phyloP scores from a whole-genome alignment of 176 grass and related monocot genomes.

The Leersia perrieri region DNA sequence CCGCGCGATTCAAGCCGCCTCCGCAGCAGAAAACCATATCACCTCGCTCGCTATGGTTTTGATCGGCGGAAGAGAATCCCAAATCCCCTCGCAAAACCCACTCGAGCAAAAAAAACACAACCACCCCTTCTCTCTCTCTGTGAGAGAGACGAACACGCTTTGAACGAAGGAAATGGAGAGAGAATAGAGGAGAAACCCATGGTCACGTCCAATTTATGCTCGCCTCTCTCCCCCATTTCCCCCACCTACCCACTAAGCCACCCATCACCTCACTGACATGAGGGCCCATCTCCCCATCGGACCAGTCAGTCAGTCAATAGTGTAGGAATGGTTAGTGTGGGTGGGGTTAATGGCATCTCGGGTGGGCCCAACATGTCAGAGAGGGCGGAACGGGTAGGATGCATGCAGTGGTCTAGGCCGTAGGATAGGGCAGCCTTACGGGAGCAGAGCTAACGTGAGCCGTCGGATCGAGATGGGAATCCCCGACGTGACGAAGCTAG shows the following conservation, averaged over 20 bases:
- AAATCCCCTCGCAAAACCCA: conserved; percentile 12
- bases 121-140: neutral
- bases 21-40: neutral
- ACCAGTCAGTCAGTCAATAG: neutral
- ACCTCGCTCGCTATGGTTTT: conserved; percentile 7
- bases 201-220: conserved; percentile 26
- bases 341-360: neutral
- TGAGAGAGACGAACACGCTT: neutral
- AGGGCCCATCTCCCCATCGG: too few relatives aligned
- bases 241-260: neutral
- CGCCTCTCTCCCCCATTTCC: neutral
- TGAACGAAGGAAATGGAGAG: neutral
- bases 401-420: neutral
- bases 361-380: neutral
- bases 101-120: neutral
- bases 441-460: neutral
- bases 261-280: neutral
- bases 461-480: neutral
- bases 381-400: neutral
- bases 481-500: neutral
- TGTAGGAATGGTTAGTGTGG: neutral
- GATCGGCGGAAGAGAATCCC: neutral
- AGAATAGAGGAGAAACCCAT: neutral
- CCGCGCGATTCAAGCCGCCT: conserved; percentile 13
- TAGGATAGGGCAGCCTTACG: neutral